Conservation (phyloP, 2,329 filamentous ascomycete genomes). For the Colletotrichum sp. region DNA sequence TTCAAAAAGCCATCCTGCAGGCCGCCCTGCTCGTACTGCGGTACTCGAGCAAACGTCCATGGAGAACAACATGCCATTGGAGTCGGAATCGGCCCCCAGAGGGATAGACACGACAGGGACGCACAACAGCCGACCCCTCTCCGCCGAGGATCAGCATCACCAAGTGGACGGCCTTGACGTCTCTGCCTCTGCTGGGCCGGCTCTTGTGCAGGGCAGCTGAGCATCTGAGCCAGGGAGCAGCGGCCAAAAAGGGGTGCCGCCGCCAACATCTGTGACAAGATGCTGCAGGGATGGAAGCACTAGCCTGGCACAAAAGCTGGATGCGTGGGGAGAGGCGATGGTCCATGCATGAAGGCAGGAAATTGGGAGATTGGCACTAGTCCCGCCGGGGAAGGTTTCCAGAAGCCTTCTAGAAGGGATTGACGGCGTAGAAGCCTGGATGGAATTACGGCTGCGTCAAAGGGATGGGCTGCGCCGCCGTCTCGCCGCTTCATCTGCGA, state of each 20-base stretch:
- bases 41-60: background rate
- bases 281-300: slow-evolving; percentile 5
- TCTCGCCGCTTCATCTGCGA: slow-evolving; percentile 20
- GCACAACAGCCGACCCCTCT: background rate
- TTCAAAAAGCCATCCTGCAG: background rate
- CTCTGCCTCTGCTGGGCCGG: background rate
- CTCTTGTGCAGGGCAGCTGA: slow-evolving; percentile 1
- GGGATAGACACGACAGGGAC: background rate
- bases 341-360: slow-evolving; percentile 29
- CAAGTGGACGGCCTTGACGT: background rate
- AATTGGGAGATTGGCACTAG: slow-evolving; percentile 30
- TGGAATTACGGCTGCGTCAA: slow-evolving; percentile 14
- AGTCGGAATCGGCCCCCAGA: background rate
- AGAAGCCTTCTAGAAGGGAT: slow-evolving; percentile 33
- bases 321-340: slow-evolving; percentile 26
- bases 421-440: slow-evolving; percentile 2
- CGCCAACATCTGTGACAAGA: slow-evolving; percentile 18
- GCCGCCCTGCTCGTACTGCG: background rate
- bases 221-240: background rate
- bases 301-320: slow-evolving; percentile 26
- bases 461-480: slow-evolving; percentile 14
- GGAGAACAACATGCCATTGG: background rate
- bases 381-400: slow-evolving; percentile 37
- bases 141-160: background rate
- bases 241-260: slow-evolving; percentile 5